Evolutionary conservation across 805 yeast genomes (phyloP).

Genomic region (Metschnikowia kunwiensis): DNA sequence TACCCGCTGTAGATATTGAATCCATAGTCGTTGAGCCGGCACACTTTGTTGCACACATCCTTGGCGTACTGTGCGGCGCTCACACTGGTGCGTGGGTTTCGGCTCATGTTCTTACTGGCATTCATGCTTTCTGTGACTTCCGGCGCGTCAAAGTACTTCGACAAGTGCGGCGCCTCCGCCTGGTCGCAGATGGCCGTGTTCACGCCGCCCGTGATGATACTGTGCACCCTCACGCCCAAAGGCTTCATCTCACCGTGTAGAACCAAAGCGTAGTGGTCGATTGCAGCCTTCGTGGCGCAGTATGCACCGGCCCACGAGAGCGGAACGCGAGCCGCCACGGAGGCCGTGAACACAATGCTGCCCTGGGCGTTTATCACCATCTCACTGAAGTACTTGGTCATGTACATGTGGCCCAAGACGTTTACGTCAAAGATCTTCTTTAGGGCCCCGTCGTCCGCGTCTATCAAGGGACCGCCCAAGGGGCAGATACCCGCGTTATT

Average conservation of each 20-base stretch:
- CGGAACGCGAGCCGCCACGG: slow-evolving; percentile 31
- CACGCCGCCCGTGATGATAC: slow-evolving; percentile 41
- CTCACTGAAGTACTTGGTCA: slow-evolving; percentile 31
- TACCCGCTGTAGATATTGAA: slow-evolving; percentile 18
- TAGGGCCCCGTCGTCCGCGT: slow-evolving; percentile 24
- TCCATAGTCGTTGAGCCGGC: slow-evolving; percentile 10
- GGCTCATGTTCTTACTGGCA: slow-evolving; percentile 14
- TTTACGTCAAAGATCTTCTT: slow-evolving; percentile 31
- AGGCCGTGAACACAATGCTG: slow-evolving; percentile 36
- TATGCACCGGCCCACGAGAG: slow-evolving; percentile 34
- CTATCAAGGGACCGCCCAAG: slow-evolving; percentile 33
- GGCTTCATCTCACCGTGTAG: slow-evolving; percentile 36
- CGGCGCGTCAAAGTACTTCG: slow-evolving; percentile 7
- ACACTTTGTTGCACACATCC: slow-evolving; percentile 13
- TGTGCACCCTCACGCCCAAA: slow-evolving; percentile 38
- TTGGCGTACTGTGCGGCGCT: slow-evolving; percentile 13
- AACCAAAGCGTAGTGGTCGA: slow-evolving; percentile 32
- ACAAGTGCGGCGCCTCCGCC: slow-evolving; percentile 2
- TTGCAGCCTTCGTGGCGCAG: slow-evolving; percentile 39
- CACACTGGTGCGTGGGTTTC: slow-evolving; percentile 9
- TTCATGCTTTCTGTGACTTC: slow-evolving; percentile 12
- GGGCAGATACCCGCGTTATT: slow-evolving; percentile 40
- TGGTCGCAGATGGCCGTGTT: slow-evolving; percentile 31
- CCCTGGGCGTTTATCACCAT: slow-evolving; percentile 33
- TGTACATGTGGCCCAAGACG: slow-evolving; percentile 37